Percentiles rank a stretch among this genome's conserved stretches.
phyloP scores from a whole-genome alignment of 2,329 filamentous ascomycete genomes.

The Neopestalotiopsis clavispora region DNA sequence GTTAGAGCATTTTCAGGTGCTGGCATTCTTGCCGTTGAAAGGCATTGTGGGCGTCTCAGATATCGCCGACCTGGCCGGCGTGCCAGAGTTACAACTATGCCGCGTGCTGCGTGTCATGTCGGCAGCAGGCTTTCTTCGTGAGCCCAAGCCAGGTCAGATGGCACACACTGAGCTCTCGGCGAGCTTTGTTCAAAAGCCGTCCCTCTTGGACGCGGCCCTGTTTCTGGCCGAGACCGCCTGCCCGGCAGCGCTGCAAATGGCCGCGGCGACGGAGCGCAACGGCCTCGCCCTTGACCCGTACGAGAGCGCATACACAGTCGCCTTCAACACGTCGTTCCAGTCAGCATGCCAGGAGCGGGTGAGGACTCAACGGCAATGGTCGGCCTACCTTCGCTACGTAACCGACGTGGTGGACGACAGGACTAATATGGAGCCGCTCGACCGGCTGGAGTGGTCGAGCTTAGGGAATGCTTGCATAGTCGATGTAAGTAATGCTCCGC shows the following conservation, averaged over 20 bases:
- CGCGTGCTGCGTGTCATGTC: conserved; percentile 41
- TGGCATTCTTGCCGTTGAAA: conserved; percentile 47
- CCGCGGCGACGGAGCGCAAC: conserved; percentile 26
- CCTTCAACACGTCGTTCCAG: conserved; percentile 8
- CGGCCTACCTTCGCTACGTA: conserved; percentile 7
- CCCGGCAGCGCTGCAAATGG: conserved; percentile 41
- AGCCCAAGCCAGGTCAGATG: conserved; percentile 37
- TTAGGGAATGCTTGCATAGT: conserved; percentile 9
- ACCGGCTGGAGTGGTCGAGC: conserved; percentile 1
- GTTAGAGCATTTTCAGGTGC: conserved; percentile 49
- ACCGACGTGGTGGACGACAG: conserved; percentile 13
- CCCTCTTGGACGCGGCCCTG: conserved; percentile 41
- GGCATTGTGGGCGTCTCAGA: conserved; percentile 42
- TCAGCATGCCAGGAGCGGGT: conserved; percentile 18
- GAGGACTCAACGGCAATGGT: conserved; percentile 7
- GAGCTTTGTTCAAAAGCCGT: conserved; percentile 38
- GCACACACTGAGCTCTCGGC: conserved; percentile 44
- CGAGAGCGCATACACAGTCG: conserved; percentile 6
- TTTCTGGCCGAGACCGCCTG: conserved; percentile 42
- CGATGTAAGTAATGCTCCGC: conserved; percentile 5
- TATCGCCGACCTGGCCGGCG: conserved; percentile 44
- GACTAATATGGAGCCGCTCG: background rate
- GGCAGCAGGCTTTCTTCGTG: conserved; percentile 40
- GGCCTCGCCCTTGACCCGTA: background rate
- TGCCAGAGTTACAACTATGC: conserved; percentile 41